Percentiles rank a stretch among this genome's conserved stretches.
These are phyloP conservation scores for Raphanus sativus DNA, from an alignment of 345 rosid species.

Conservation along the genomic window DNA sequence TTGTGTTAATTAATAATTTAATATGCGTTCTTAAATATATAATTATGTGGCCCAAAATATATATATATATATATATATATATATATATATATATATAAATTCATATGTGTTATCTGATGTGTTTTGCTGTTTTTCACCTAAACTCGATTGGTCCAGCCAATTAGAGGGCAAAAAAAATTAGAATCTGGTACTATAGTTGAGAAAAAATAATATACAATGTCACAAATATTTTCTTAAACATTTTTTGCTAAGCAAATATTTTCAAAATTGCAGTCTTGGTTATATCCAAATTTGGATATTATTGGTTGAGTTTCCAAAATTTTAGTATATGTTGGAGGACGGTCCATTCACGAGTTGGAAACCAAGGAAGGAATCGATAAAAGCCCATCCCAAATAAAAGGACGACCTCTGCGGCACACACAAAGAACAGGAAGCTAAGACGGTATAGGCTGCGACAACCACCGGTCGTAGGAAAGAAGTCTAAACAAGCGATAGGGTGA, in stretches of 20 bases:
- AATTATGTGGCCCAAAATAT: not conserved
- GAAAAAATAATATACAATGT: not conserved
- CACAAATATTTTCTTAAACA: not conserved
- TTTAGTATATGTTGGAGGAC: too few relatives aligned
- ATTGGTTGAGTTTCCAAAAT: too few relatives aligned
- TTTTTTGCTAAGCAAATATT: not conserved
- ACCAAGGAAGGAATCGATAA: too few relatives aligned
- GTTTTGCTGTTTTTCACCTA: not conserved
- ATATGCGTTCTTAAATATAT: not conserved
- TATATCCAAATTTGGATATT: not conserved
- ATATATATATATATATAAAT: too few relatives aligned
- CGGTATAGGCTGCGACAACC: too few relatives aligned
- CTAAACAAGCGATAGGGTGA: too few relatives aligned
- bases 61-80: too few relatives aligned
- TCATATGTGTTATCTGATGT: not conserved
- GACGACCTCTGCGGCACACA: too few relatives aligned
- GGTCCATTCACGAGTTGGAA: too few relatives aligned
- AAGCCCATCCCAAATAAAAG: too few relatives aligned
- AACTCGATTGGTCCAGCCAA: not conserved
- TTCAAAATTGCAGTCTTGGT: not conserved
- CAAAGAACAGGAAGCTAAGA: too few relatives aligned
- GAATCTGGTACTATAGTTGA: not conserved
- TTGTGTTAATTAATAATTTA: not conserved
- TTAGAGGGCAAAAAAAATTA: not conserved
- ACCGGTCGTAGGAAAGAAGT: too few relatives aligned